These are phyloP conservation scores for Claviceps sp. DNA, from an alignment of 2,329 filamentous ascomycete genomes.

Conservation along the genomic window DNA sequence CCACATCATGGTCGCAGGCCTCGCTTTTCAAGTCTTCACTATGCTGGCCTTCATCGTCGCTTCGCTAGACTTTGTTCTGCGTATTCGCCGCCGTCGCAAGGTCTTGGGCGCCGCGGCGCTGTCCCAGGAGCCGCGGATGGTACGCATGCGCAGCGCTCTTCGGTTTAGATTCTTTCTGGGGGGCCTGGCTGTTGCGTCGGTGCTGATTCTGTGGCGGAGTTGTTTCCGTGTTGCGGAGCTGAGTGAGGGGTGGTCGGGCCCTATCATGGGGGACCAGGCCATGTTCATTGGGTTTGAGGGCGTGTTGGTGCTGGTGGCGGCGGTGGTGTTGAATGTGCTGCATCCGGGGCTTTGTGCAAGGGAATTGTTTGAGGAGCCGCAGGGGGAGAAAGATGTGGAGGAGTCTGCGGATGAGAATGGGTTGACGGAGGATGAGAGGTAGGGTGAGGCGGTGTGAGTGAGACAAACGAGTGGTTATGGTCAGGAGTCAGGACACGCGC, in stretches of 20 bases:
- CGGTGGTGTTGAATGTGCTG: slow-evolving; percentile 28
- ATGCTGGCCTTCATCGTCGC: slow-evolving; percentile 40
- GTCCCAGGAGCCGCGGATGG: slow-evolving; percentile 23
- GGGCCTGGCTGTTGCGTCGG: slow-evolving; percentile 43
- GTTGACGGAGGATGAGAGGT: neutral
- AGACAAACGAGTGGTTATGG: too few relatives aligned
- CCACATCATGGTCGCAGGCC: slow-evolving; percentile 52
- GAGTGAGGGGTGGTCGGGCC: slow-evolving; percentile 46
- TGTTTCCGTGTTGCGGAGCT: slow-evolving; percentile 55
- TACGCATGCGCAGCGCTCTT: slow-evolving; percentile 24
- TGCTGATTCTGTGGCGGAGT: slow-evolving; percentile 50
- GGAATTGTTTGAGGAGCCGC: neutral
- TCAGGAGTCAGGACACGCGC: too few relatives aligned
- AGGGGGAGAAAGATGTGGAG: neutral
- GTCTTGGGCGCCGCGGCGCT: slow-evolving; percentile 16
- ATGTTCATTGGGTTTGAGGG: slow-evolving; percentile 48
- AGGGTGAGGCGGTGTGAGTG: too few relatives aligned
- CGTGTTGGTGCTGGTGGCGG: slow-evolving; percentile 35
- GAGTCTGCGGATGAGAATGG: neutral
- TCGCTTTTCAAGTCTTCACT: slow-evolving; percentile 46
- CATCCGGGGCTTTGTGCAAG: slow-evolving; percentile 12
- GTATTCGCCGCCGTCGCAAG: slow-evolving; percentile 18
- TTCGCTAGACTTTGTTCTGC: slow-evolving; percentile 34
- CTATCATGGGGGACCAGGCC: slow-evolving; percentile 40
- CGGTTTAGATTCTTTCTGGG: slow-evolving; percentile 40